Percentiles rank a stretch among this genome's conserved stretches.
These are phyloP conservation scores for Fomitopsis serialis DNA, from an alignment of 768 basidiomycete genomes.

Conservation along the genomic window DNA sequence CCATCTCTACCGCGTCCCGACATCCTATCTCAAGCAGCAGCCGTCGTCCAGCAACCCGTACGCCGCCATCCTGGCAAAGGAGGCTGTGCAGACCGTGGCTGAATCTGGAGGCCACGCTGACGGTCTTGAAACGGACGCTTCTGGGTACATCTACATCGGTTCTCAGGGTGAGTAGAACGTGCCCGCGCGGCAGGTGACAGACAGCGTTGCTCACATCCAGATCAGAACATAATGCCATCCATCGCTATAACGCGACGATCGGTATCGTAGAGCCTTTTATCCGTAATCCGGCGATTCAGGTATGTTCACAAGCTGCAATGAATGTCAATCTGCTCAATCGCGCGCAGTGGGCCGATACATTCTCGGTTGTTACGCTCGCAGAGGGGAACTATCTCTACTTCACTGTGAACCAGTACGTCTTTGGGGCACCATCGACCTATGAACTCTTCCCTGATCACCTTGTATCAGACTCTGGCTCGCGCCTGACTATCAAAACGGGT, in stretches of 20 bases:
- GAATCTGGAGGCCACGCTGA: conserved; percentile 10
- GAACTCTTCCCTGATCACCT: not conserved
- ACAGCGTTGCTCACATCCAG: not conserved
- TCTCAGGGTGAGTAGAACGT: conserved; percentile 4
- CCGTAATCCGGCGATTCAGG: conserved; percentile 15
- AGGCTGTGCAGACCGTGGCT: conserved; percentile 4
- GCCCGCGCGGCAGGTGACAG: not conserved
- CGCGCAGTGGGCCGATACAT: conserved; percentile 13
- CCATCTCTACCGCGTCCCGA: conserved; percentile 12
- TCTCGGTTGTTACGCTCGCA: conserved; percentile 11
- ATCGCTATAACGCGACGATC: conserved; percentile 7
- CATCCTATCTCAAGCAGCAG: conserved; percentile 11
- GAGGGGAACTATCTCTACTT: conserved; percentile 15
- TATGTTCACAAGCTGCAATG: not conserved
- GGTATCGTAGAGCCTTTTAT: conserved; percentile 11
- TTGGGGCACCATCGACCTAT: not conserved
- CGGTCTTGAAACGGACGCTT: conserved; percentile 10
- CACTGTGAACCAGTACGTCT: conserved; percentile 12
- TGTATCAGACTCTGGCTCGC: conserved; percentile 7
- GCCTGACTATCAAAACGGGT: conserved; percentile 12
- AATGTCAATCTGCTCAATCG: not conserved
- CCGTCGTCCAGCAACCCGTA: conserved; percentile 9
- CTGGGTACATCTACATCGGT: conserved; percentile 9
- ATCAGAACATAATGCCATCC: conserved; percentile 11
- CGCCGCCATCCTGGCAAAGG: conserved; percentile 5